Evolutionary conservation across 2,329 filamentous ascomycete species (phyloP).

Genomic region (Cordyceps tenuipes): DNA sequence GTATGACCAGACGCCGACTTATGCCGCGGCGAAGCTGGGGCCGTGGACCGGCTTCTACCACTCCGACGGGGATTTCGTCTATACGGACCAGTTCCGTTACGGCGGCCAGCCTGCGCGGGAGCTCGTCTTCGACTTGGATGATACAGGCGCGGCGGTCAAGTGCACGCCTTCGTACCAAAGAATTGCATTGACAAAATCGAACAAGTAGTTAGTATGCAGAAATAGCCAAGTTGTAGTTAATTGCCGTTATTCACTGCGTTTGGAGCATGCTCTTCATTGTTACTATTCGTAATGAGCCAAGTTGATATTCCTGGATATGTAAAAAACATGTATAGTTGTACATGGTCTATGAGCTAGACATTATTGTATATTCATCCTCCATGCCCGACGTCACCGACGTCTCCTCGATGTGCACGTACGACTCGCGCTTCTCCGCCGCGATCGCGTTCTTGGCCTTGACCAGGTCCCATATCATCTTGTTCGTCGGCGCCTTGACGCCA

Average conservation of each 20-base stretch:
- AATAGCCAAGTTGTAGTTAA: not conserved
- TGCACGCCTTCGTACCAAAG: not conserved
- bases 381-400: constrained; percentile 22
- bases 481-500: constrained; percentile 63
- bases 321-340: constrained; percentile 6
- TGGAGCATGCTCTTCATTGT: not conserved
- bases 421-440: constrained; percentile 23
- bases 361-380: constrained; percentile 18
- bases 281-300: not conserved
- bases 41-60: not conserved
- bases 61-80: not conserved
- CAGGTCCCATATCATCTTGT: constrained; percentile 63
- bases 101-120: not conserved
- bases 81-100: not conserved
- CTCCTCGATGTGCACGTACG: constrained; percentile 28
- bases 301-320: not conserved
- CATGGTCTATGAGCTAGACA: constrained; percentile 9
- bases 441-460: constrained; percentile 59
- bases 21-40: not conserved
- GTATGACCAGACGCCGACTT: not conserved
- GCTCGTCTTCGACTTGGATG: constrained; percentile 5
- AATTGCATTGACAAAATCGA: not conserved
- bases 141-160: not conserved
- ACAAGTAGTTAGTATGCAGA: not conserved
- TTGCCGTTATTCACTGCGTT: too few species aligned